These are phyloP conservation scores for Alternaria rosae DNA, from an alignment of 2,329 filamentous ascomycete species.

Conservation along the genomic window DNA sequence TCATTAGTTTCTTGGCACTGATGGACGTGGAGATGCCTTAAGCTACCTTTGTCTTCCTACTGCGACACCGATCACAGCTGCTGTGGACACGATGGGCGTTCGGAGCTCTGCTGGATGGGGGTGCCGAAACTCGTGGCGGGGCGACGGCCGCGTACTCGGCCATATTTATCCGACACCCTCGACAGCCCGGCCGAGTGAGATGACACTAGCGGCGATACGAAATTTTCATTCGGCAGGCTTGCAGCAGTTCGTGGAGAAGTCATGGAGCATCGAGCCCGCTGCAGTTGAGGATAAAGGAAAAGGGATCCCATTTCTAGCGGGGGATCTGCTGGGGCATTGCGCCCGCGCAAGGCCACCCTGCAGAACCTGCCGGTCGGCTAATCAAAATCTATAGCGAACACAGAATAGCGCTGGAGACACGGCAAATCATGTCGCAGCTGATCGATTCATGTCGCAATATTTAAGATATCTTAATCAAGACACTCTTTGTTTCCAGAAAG, in stretches of 20 bases:
- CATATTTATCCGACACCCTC: conserved; percentile 30
- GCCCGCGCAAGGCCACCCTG: conserved; percentile 15
- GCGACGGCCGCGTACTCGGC: conserved; percentile 30
- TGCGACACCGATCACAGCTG: conserved; percentile 49
- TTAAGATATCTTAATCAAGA: conserved; percentile 40
- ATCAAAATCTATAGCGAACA: conserved; percentile 15
- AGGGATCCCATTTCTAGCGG: conserved; percentile 18
- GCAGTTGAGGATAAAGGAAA: conserved; percentile 16
- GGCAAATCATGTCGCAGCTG: conserved; percentile 6
- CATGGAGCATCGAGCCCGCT: conserved; percentile 18
- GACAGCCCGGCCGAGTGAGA: conserved; percentile 9
- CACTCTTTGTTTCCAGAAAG: conserved; percentile 46
- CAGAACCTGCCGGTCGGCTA: conserved; percentile 22
- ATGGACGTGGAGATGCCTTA: not conserved
- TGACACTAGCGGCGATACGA: conserved; percentile 15
- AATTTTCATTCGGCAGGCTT: conserved; percentile 30
- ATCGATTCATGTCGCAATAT: conserved; percentile 13
- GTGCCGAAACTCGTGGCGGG: conserved; percentile 24
- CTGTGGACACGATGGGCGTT: conserved; percentile 46
- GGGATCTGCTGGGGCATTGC: conserved; percentile 17
- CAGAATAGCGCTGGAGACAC: conserved; percentile 10
- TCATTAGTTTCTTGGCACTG: conserved; percentile 36
- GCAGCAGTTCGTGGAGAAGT: conserved; percentile 19
- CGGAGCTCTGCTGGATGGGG: conserved; percentile 32
- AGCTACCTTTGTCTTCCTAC: conserved; percentile 48